Evolutionary conservation across 2,329 filamentous ascomycete genomes (phyloP), one percentile per base, ranked within the genome.

Genomic region (Fusarium armeniacum): DNA sequence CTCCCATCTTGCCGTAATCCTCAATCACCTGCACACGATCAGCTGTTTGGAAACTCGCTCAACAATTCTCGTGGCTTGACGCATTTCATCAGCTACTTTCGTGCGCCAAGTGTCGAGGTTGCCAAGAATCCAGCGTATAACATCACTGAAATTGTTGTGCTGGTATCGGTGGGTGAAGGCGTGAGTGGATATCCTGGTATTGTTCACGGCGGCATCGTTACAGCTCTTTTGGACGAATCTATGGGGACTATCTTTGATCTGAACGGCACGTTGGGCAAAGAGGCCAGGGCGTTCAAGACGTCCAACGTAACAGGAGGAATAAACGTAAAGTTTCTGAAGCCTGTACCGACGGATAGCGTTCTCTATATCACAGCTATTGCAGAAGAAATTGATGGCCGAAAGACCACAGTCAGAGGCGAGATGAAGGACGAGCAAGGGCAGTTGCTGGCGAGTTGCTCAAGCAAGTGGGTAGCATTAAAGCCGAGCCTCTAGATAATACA

Each of bases 161-260:
- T 82, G 22, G 76, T 79, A 51, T 69, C 76, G 2, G 70, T 81
- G 10, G 78, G 78, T 2, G 67, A 74, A 3, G 79, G 78, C 3
- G 67, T 81, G 7, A 76, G 73, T 9, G 79, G 81, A 3, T 78
- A 76, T 35, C 69, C 75, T 1, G 70, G 70, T 10, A 61, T 81
- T 12, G 63, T 80, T 3, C 80, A 82, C 56, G 81, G 81, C 9
- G 81, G 81, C 13, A 65, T 81, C 46, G 71, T 75, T 11, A 76
- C 76, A 36, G 70, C 80, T 7, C 64, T 82, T 55, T 62, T 79
- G 26, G 81, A 82, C 49, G 81, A 82, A 73, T 67, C 76, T 7
- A 77, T 80, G 67, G 79, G 79, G 5, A 70, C 73, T 3, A 60
- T 82, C 20, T 75, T 78, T 24, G 80, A 81, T 51, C 67, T 81